Evolutionary conservation across 1,284 basidiomycete genomes (phyloP), one percentile per base, ranked within the genome.

Genomic region (Leccinum glutinopallens): DNA sequence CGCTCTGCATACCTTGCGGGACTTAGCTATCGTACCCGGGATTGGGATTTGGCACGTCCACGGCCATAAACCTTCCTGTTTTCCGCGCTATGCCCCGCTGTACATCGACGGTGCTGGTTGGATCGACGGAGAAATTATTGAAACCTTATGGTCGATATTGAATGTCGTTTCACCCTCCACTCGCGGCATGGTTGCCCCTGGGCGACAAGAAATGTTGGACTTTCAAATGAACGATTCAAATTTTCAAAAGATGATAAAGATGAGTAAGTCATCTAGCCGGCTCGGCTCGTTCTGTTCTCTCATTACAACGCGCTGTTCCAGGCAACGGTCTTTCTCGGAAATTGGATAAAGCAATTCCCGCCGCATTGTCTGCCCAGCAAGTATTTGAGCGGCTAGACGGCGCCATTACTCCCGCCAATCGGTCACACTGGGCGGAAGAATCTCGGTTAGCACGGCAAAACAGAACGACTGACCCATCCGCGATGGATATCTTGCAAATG

Each of bases 21-120:
- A n/a, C 15, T 19, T 46, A 32, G 37, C 5, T 39, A 43, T 63
- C 2, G 3, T 63, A 5, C 57, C 33, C 0, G 61, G 61, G 1
- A 68, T 69, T 9, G 68, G 65, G 3, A 62, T 63, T 2, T 69
- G 60, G 41, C 68, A 69, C 63, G 39, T 69, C 1, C 61, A 60
- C 9, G 61, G 55, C 2, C 68, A 69, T 61, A 9, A 59, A 33
- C 1, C 43, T 0, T 41, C 65, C 51, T 69, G 66, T 53, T 65
- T 56, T 39, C 12, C 59, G 1, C 3, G 29, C 7, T 64, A 63
- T 43, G 22, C 54, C 5, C 62, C 60, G 1, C 25, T 65, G 0
- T 65, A 29, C 43, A 46, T 46, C 8, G 43, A 19, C 5, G 43
- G 43, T 46, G 43, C 43, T 7, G 43, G 43, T 8, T 46, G 43